Evolutionary conservation across 2,329 filamentous ascomycete genomes (phyloP), one percentile per base, ranked within the genome.

Genomic region (Polychaeton citri): DNA sequence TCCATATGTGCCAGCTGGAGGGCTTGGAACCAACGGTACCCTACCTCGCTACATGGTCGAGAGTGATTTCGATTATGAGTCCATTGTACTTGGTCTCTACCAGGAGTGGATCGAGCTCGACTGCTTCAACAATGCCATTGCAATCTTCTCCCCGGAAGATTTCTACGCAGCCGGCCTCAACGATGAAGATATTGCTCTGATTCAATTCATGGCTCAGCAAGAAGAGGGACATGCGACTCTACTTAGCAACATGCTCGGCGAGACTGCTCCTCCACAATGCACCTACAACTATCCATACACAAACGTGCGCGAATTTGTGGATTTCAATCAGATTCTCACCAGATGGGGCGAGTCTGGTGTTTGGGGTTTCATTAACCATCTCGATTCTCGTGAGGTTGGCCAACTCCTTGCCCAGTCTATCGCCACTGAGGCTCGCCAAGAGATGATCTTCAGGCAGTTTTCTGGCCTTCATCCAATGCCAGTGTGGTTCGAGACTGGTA

Each of bases 71-170:
- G 84, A 90, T 57, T 90, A 79, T 53, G 70, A 88, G 54, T 86
- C 81, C 0, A 68, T 90, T 19, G 71, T 76, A 0, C 65, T 90
- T 9, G 81, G 72, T 9, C 64, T 88, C 0, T 87, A 88, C 53
- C 79, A 86, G 49, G 83, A 90, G 58, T 90, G 75, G 71, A 85
- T 88, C 36, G 82, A 90, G 60, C 67, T 90, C 1, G 84, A 90
- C 52, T 68, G 85, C 10, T 90, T 90, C 69, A 76, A 82, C 56
- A 76, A 80, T 52, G 82, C 79, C 10, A 68, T 90, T 3, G 74
- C 72, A 0, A 72, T 65, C 0, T 90, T 83, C 58, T 74, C 73
- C 1, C 72, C 66, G 0, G 65, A 72, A 20, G 79, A 90, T 12
- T 90, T 87, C 45, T 63, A 72, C 5, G 72, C 66, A 2, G 76